phyloP scores from a whole-genome alignment of 2,329 filamentous ascomycete genomes.

The Dichotomopilus funicola region DNA sequence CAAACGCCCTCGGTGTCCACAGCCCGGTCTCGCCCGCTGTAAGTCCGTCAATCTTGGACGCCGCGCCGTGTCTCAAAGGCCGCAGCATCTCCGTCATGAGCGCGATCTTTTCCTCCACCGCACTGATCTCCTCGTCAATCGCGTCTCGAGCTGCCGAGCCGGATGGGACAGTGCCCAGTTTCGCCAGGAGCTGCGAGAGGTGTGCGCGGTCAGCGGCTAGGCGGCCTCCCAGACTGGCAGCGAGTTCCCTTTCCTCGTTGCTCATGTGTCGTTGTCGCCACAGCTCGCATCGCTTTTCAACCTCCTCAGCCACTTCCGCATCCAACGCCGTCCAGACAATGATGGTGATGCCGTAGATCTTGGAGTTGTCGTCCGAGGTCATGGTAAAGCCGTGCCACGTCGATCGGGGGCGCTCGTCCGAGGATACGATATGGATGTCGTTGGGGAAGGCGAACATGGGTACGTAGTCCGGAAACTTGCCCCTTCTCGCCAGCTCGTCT shows the following conservation, averaged over 20 bases:
- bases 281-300: slow-evolving; percentile 75
- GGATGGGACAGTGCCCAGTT: slow-evolving; percentile 72
- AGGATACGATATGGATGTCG: slow-evolving; percentile 93
- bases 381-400: slow-evolving; percentile 99
- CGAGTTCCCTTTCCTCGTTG: slow-evolving; percentile 82
- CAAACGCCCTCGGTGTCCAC: slow-evolving; percentile 92
- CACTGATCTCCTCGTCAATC: slow-evolving; percentile 89
- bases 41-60: slow-evolving; percentile 93
- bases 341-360: slow-evolving; percentile 84
- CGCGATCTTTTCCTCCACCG: slow-evolving; percentile 93
- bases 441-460: slow-evolving; percentile 99
- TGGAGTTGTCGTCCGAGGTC: slow-evolving; percentile 88
- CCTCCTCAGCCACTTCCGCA: slow-evolving; percentile 70
- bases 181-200: slow-evolving; percentile 77
- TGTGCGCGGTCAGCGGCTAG: slow-evolving; percentile 83
- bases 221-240: slow-evolving; percentile 82
- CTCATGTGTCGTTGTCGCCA: slow-evolving; percentile 86
- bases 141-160: slow-evolving; percentile 75
- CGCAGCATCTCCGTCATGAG: slow-evolving; percentile 95
- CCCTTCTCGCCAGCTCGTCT: slow-evolving; percentile 73
- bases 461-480: slow-evolving; percentile 91
- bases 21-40: slow-evolving; percentile 93
- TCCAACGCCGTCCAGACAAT: slow-evolving; percentile 90
- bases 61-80: slow-evolving; percentile 86
- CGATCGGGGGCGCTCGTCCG: slow-evolving; percentile 86